Base-by-base conservation (phyloP, 2,329 filamentous ascomycete species). In the Colletotrichum limetticola region DNA sequence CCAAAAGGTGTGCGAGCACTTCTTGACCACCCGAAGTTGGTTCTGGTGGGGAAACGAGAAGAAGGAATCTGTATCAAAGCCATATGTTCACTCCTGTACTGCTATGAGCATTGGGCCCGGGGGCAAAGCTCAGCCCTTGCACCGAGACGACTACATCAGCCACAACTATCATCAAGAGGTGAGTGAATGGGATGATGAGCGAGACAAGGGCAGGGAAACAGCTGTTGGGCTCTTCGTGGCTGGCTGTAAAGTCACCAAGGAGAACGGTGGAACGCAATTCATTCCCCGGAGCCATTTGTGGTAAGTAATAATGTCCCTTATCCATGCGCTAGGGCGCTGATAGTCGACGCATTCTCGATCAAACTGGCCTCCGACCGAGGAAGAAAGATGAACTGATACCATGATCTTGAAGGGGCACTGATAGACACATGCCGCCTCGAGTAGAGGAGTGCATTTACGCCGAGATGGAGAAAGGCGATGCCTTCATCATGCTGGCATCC, bases 181-280 rank as follows among this genome's bases (percentile, higher is more conserved):
- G 30, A 53, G 58, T 7, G 42, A 55, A 22, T 72, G 69, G 69
- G 37, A 72, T 30, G 65, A 72, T n/a, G 65, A 64, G 8, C 35
- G 69, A 46, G 69, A 72, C 19, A 72, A 63, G 30, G 59, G 58
- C 37, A 74, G 77, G 37, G 77, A 79, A 68, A 78, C 76, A 6
- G 78, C 75, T 35, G 46, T 76, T 68, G 79, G 78, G 24, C 78
- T 79, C 64, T 75, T 81, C 32, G 76, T 80, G 9, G 78, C 78
- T 2, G 59, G 80, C 62, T 76, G 76, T 46, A 75, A 76, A 32
- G 79, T 79, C 69, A 78, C 65, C 26, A 78, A 77, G 28, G 77
- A 76, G 37, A 80, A 79, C 55, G 79, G 79, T 9, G 78, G 79
- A 0, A 81, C 79, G 2, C 76, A 78, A 28, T 76, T 81, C 68